Evolutionary conservation across 2,329 filamentous ascomycete species (phyloP), one percentile per base, ranked within the genome.

Genomic region (Hymenoscyphus infarciens): DNA sequence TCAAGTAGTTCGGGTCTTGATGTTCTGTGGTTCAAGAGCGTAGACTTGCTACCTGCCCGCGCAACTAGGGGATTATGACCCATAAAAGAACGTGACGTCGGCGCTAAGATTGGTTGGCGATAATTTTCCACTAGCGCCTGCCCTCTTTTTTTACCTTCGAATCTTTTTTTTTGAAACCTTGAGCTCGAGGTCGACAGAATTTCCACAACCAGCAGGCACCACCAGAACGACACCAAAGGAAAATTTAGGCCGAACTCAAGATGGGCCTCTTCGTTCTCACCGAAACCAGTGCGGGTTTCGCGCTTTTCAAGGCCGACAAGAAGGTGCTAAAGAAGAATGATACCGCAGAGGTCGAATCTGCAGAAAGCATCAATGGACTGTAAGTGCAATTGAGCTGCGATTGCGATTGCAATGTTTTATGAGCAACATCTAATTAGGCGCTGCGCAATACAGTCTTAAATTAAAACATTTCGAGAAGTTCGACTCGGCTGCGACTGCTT

Each of bases 251-350:
- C 25, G 53, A 59, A 39, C 70, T 72, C 78, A 86, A 70, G 69
- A 95, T 95, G 90, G 89, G 90, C 80, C 87, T 95, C 77, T 96
- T 96, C 80, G 90, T 97, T 80, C 87, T 97, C 73, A 89, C 89
- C 74, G 93, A 97, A 81, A 97, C 93, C 77, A 91, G 74, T 75
- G 68, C 70, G 72, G 96, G 95, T 77, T 98, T 98, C 82, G 95
- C 93, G 78, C 87, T 99, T 77, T 92, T 99, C 82, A 98, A 99
- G 84, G 90, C 94, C 72, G 94, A 98, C 85, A 98, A 97, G 87
- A 98, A 98, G 83, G 85, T 98, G 64, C 83, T 99, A 69, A 95
- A 96, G 79, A 88, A 90, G 74, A 89, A 94, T 79, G 87, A 93
- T 74, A 83, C 85, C 60, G 83, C 86, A 67, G 87, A 95, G 76